Evolutionary conservation across 2,329 filamentous ascomycete genomes (phyloP).

Genomic region (Verticillium dahliae): DNA sequence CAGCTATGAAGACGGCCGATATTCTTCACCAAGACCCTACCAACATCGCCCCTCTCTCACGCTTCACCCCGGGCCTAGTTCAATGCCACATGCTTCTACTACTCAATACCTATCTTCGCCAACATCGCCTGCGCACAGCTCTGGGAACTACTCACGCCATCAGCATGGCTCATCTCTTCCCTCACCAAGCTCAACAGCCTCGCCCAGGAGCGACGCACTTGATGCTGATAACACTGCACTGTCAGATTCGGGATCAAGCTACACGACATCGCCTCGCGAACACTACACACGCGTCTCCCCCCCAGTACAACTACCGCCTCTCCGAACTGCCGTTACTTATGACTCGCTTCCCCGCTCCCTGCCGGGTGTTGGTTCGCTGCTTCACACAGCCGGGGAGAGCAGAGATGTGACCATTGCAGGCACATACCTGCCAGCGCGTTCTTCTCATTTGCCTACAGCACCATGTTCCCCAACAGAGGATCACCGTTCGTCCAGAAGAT

Average conservation of each 20-base stretch:
- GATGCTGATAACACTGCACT: slow-evolving; percentile 62
- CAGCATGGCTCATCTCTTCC: slow-evolving; percentile 1
- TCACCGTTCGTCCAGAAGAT: not conserved
- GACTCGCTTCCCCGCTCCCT: slow-evolving; percentile 13
- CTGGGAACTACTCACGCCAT: not conserved
- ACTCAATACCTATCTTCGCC: slow-evolving; percentile 3
- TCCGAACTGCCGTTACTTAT: slow-evolving; percentile 12
- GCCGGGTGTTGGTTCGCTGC: slow-evolving; percentile 19
- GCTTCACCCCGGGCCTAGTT: slow-evolving; percentile 8
- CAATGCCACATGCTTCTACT: not conserved
- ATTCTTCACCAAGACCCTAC: slow-evolving; percentile 10
- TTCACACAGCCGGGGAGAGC: slow-evolving; percentile 7
- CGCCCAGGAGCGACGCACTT: slow-evolving; percentile 47
- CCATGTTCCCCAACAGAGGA: slow-evolving; percentile 17
- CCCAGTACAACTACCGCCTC: slow-evolving; percentile 34
- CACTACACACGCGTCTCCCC: slow-evolving; percentile 25
- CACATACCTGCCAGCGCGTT: not conserved
- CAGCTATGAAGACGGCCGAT: slow-evolving; percentile 12
- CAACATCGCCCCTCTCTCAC: slow-evolving; percentile 16
- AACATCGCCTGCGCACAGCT: slow-evolving; percentile 1
- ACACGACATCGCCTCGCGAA: slow-evolving; percentile 50
- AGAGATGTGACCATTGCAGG: slow-evolving; percentile 3
- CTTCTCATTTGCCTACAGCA: slow-evolving; percentile 17
- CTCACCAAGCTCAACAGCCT: slow-evolving; percentile 14
- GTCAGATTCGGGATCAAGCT: slow-evolving; percentile 61